Percentiles rank a stretch among this genome's conserved stretches.
Conservation (phyloP, 345 rosid species). For the Hibiscus syriacus region DNA sequence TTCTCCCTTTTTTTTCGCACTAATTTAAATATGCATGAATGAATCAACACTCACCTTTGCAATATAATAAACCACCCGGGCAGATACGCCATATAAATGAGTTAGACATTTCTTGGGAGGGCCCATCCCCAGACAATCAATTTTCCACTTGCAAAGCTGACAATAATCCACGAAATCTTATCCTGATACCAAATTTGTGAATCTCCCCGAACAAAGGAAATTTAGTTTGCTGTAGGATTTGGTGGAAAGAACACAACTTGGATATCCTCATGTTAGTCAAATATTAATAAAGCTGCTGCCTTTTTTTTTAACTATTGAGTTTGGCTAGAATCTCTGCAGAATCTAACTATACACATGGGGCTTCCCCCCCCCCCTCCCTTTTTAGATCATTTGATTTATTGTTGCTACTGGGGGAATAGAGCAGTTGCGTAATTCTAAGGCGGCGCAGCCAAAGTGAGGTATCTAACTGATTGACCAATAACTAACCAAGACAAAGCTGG, state of each 20-base stretch:
- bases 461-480: background rate
- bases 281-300: background rate
- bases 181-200: background rate
- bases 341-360: background rate
- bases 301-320: background rate
- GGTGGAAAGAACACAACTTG: slow-evolving; percentile 10
- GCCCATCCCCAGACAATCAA: slow-evolving; percentile 6
- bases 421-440: background rate
- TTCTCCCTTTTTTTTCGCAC: slow-evolving; percentile 27
- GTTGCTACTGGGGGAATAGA: background rate
- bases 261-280: background rate
- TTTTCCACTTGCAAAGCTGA: slow-evolving; percentile 2
- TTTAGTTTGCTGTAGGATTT: background rate
- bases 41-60: slow-evolving; percentile 21
- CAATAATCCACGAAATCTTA: background rate
- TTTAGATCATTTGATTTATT: background rate
- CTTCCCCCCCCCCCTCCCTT: no score
- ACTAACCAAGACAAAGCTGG: background rate
- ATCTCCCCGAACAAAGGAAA: slow-evolving; percentile 11
- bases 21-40: slow-evolving; percentile 22
- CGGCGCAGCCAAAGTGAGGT: background rate
- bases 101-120: no score
- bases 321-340: background rate
- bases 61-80: slow-evolving; percentile 28
- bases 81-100: slow-evolving; percentile 22